Base-by-base conservation (phyloP, 2,329 filamentous ascomycete genomes). In the Epichloe uncinata region DNA sequence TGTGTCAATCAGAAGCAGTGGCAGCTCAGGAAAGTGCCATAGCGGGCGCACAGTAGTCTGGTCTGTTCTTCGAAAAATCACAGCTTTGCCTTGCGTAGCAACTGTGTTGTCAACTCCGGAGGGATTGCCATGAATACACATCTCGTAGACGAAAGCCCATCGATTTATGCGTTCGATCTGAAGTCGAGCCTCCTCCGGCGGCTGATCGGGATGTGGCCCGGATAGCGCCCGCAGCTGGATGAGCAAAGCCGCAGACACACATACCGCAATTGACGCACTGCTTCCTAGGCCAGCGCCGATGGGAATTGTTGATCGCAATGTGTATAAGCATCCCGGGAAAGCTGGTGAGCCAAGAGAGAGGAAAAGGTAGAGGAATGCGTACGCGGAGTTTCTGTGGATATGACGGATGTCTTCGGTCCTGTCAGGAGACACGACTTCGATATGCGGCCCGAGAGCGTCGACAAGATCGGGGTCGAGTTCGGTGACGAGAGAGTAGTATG, bases 21-120 rank as follows among this genome's bases (percentile, higher is more conserved):
- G 93, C 7, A 98, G 74, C 68, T 96, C 88, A 1, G 94, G 93
- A 63, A 98, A 97, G 57, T 87, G 81, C 70, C 84, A 87, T 1
- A 98, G 68, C 1, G 89, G 79, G 11, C 75, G 78, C 4, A 97
- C 89, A 0, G 71, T 84, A 51, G 73, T 73, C 65, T 90, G 87
- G 63, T 94, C 85, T 47, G 73, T 77, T 48, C 90, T 78, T 60
- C 91, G 84, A 69, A 95, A 98, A 3, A 97, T 73, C 1, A 98
- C 89, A 0, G 90, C 93, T 69, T 95, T 96, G 51, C 93, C 93
- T 60, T 94, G 87, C 12, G 90, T 86, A 12, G 91, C 78, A 30
- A 98, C 91, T 3, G 93, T 98, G 66, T 98, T 98, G 69, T 98
- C 93, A 42, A 98, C 87, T 0, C 93, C 93, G 0, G 88, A 95